Conservation (phyloP, 352 stramenopile species). For the Pythium aquatile region DNA sequence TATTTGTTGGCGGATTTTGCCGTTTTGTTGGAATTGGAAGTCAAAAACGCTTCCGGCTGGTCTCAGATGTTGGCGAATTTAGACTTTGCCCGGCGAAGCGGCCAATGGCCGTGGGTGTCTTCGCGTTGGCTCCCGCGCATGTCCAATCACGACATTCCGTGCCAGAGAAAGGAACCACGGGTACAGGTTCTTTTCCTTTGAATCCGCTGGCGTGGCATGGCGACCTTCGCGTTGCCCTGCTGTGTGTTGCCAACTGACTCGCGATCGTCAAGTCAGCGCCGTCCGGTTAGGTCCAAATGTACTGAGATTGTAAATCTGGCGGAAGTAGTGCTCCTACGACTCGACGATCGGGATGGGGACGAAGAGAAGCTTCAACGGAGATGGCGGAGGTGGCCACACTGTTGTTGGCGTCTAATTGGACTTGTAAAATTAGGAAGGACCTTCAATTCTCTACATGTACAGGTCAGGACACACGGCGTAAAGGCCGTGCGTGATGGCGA, state of each 20-base stretch:
- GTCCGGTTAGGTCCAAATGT: too few relatives aligned
- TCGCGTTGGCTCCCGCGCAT: neutral
- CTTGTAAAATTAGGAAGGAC: too few relatives aligned
- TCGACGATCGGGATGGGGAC: neutral
- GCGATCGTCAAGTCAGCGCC: neutral
- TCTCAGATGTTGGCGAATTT: conserved; percentile 3
- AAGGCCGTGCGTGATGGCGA: neutral
- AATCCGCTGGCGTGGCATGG: too few relatives aligned
- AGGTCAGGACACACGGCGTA: too few relatives aligned
- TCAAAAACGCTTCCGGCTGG: neutral
- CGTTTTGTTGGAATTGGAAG: neutral
- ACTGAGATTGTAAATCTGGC: too few relatives aligned
- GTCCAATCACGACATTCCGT: neutral
- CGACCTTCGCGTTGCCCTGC: neutral
- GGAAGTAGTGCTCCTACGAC: neutral
- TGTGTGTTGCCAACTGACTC: neutral
- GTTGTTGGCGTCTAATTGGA: too few relatives aligned
- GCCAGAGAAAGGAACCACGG: neutral
- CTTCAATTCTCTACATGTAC: too few relatives aligned
- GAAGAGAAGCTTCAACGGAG: conserved; percentile 1
- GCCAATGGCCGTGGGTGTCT: neutral
- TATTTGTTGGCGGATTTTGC: conserved; percentile 7
- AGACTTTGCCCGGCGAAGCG: too few relatives aligned
- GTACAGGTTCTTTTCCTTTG: neutral
- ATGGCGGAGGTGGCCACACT: neutral